phyloP scores from a whole-genome alignment of 129 eudicot species.

The Lactuca sativa region DNA sequence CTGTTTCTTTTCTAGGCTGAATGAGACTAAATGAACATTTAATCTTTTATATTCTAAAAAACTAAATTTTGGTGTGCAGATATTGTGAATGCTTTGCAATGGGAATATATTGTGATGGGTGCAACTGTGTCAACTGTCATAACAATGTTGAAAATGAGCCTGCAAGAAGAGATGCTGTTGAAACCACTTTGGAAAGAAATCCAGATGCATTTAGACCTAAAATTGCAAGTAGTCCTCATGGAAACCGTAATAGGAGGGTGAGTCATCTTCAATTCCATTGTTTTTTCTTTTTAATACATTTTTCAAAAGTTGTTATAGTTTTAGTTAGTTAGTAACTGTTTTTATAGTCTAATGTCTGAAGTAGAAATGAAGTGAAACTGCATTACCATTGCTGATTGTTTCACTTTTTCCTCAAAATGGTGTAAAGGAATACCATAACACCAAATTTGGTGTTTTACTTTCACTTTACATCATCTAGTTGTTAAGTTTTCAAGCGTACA shows the following conservation, averaged over 20 bases:
- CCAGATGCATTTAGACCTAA: conserved; percentile 85
- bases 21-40: no score
- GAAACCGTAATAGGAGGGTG: conserved; percentile 58
- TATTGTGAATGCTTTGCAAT: conserved; percentile 91
- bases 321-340: not conserved
- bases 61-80: conserved; percentile 35
- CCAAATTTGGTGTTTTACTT: no score
- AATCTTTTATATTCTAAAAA: no score
- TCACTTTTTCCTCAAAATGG: no score
- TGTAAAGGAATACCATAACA: no score
- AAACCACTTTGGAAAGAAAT: conserved; percentile 66
- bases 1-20: no score
- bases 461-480: no score
- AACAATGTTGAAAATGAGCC: conserved; percentile 69
- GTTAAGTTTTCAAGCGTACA: no score
- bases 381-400: not conserved
- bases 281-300: not conserved
- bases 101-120: conserved; percentile 88
- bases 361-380: not conserved
- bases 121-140: conserved; percentile 77
- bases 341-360: not conserved
- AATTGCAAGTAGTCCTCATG: conserved; percentile 79
- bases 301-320: not conserved
- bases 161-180: conserved; percentile 70
- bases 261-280: conserved; percentile 9